phyloP scores from a whole-genome alignment of 257 asterid genomes.

The Solanum neorickii region DNA sequence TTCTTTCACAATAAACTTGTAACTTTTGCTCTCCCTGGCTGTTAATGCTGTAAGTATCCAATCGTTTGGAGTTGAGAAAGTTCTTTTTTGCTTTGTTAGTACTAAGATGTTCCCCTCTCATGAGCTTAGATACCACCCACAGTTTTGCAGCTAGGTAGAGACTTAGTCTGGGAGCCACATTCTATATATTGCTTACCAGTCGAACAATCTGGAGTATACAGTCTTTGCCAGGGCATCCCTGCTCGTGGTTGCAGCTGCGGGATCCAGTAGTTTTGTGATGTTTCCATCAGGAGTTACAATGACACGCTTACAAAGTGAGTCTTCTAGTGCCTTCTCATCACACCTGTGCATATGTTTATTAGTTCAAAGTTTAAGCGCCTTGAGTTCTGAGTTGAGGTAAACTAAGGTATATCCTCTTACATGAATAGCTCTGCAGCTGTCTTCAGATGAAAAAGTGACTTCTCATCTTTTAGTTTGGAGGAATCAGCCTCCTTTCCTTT shows the following conservation, averaged over 20 bases:
- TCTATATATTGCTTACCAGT: slow-evolving; percentile 43
- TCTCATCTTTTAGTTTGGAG: slow-evolving; percentile 66
- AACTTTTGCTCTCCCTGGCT: not conserved
- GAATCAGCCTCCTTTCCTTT: slow-evolving; percentile 82
- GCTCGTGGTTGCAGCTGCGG: slow-evolving; percentile 84
- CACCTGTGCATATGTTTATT: slow-evolving; percentile 42
- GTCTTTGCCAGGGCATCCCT: slow-evolving; percentile 95
- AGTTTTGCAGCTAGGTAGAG: not conserved
- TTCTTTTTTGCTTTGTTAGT: not conserved
- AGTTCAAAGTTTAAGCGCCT: not conserved
- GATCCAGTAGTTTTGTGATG: slow-evolving; percentile 83
- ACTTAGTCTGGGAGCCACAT: not conserved
- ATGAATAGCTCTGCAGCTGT: slow-evolving; percentile 83
- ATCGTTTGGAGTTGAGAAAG: not conserved
- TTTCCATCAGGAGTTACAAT: slow-evolving; percentile 94
- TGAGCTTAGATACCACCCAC: not conserved
- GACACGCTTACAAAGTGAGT: slow-evolving; percentile 82
- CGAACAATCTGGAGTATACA: slow-evolving; percentile 84
- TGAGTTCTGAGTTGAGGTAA: not conserved
- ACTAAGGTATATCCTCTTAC: slow-evolving; percentile 23
- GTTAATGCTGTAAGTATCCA: not conserved
- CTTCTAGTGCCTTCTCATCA: slow-evolving; percentile 56
- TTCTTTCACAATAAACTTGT: not conserved
- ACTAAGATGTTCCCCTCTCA: not conserved
- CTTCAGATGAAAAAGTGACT: slow-evolving; percentile 59